These are phyloP conservation scores for Protomyces pachydermus DNA, from an alignment of 1,139 yeast species.

Conservation along the genomic window DNA sequence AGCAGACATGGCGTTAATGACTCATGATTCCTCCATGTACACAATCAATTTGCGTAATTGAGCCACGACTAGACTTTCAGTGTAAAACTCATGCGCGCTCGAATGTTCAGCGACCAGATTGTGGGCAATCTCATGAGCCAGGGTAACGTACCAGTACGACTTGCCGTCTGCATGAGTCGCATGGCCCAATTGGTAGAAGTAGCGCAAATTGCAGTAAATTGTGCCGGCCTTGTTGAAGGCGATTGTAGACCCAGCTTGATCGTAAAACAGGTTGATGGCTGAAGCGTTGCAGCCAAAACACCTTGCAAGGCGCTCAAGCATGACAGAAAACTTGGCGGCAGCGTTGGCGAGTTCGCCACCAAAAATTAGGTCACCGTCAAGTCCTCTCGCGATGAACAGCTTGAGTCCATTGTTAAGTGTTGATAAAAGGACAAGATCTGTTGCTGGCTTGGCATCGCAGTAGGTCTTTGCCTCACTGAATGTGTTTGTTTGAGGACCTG, in stretches of 20 bases:
- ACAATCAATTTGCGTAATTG: not conserved
- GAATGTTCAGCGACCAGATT: slow-evolving; percentile 42
- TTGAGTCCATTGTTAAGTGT: slow-evolving; percentile 12
- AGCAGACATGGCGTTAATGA: no score
- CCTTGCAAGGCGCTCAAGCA: slow-evolving; percentile 31
- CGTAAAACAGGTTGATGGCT: slow-evolving; percentile 38
- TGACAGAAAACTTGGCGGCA: slow-evolving; percentile 6
- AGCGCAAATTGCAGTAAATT: slow-evolving; percentile 42
- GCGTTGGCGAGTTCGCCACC: not conserved
- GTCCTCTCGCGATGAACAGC: slow-evolving; percentile 1
- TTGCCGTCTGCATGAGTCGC: slow-evolving; percentile 19
- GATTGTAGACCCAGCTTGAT: slow-evolving; percentile 35
- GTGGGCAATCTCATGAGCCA: slow-evolving; percentile 46
- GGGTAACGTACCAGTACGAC: slow-evolving; percentile 40
- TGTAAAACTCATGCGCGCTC: slow-evolving; percentile 40
- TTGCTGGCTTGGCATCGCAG: slow-evolving; percentile 20
- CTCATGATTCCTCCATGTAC: not conserved
- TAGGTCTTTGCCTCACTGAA: slow-evolving; percentile 21
- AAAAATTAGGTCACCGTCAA: not conserved
- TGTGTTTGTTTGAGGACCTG: not conserved
- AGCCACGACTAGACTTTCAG: slow-evolving; percentile 34
- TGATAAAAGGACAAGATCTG: slow-evolving; percentile 1
- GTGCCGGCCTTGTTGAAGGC: slow-evolving; percentile 43
- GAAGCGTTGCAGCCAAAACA: slow-evolving; percentile 31
- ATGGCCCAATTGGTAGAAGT: slow-evolving; percentile 33